Evolutionary conservation across 805 yeast species (phyloP).

Genomic region (Geotrichum ghanense): DNA sequence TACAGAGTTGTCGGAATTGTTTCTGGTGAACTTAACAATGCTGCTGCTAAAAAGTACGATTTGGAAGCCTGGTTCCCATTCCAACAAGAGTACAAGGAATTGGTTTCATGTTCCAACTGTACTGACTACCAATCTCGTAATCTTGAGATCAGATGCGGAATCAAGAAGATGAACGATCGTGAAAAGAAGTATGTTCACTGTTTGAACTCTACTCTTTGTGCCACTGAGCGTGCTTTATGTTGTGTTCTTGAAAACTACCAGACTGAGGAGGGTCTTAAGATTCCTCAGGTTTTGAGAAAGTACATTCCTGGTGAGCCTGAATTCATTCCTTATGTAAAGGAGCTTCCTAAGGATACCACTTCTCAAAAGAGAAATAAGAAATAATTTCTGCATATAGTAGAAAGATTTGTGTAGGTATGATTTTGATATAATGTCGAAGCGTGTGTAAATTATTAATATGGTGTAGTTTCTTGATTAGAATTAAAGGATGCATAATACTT

Average conservation of each 20-base stretch:
- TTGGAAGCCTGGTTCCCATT: constrained; percentile 99
- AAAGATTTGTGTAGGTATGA: too few species aligned
- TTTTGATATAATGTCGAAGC: too few species aligned
- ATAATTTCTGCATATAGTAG: too few species aligned
- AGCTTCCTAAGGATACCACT: constrained; percentile 69
- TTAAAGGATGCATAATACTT: too few species aligned
- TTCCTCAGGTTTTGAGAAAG: constrained; percentile 92
- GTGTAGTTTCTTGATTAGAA: too few species aligned
- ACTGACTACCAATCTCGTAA: constrained; percentile 98
- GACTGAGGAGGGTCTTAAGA: constrained; percentile 85
- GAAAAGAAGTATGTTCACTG: constrained; percentile 98
- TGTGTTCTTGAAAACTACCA: constrained; percentile 97
- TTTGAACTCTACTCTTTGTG: constrained; percentile 92
- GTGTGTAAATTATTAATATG: too few species aligned
- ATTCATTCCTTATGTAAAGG: constrained; percentile 81
- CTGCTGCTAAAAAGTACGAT: constrained; percentile 98
- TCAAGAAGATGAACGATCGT: constrained; percentile 86
- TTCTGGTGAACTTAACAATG: constrained; percentile 96
- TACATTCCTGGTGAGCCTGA: constrained; percentile 98
- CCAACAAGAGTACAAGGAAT: constrained; percentile 97
- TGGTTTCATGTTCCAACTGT: constrained; percentile 97
- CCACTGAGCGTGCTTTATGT: constrained; percentile 97
- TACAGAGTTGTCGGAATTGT: constrained; percentile 97
- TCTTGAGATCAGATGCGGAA: constrained; percentile 97
- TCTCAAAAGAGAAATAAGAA: background rate